Percentiles rank a stretch among this genome's conserved stretches.
These are phyloP conservation scores for Blastobotrys terrestris DNA, from an alignment of 805 yeast species.

Conservation along the genomic window DNA sequence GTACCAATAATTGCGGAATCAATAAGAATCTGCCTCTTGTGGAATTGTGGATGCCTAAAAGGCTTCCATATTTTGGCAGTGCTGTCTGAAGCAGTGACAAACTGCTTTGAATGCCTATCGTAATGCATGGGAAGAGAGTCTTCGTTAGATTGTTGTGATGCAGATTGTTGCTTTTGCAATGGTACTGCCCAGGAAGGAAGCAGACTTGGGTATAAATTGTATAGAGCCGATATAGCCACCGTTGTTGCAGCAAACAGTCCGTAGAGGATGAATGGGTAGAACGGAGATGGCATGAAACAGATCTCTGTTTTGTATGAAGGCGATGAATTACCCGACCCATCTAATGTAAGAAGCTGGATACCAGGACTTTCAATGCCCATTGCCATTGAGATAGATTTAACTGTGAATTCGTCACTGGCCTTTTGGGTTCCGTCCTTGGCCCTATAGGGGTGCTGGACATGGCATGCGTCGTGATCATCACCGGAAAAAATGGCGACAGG, in stretches of 20 bases:
- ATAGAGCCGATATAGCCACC: neutral
- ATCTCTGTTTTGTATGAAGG: slow-evolving; percentile 23
- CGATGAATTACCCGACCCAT: slow-evolving; percentile 13
- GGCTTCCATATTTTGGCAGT: neutral
- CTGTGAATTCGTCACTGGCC: slow-evolving; percentile 67
- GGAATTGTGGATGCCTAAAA: too few species aligned
- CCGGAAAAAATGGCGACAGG: slow-evolving; percentile 81
- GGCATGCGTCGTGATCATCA: slow-evolving; percentile 96
- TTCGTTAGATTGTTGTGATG: neutral
- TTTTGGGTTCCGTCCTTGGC: slow-evolving; percentile 13
- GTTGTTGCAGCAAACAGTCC: slow-evolving; percentile 15
- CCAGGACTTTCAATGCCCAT: slow-evolving; percentile 87
- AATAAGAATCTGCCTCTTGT: too few species aligned
- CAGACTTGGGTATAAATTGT: neutral
- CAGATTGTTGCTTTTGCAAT: neutral
- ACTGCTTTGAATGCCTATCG: neutral
- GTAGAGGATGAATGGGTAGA: slow-evolving; percentile 25
- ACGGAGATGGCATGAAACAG: slow-evolving; percentile 29
- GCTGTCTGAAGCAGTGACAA: neutral
- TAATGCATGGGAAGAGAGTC: neutral
- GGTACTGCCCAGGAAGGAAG: neutral
- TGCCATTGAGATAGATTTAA: slow-evolving; percentile 87
- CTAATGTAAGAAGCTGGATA: slow-evolving; percentile 68
- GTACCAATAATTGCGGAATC: too few species aligned
- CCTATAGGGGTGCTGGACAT: slow-evolving; percentile 49